Conservation (phyloP, 1,139 yeast species). For the Chernovozyma sophiae-reginae region DNA sequence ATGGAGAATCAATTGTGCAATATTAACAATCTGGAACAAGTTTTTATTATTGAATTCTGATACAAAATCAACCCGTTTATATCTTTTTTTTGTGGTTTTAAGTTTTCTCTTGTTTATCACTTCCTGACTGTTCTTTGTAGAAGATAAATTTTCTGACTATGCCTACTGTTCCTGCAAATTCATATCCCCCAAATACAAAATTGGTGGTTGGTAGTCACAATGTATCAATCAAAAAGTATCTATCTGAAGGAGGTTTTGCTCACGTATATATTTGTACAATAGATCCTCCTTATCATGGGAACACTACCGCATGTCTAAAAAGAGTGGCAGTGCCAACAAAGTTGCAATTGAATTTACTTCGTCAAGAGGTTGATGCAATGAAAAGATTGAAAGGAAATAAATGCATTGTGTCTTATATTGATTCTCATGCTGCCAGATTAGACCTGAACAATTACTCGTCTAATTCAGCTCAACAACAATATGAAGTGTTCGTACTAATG, state of each 20-base stretch:
- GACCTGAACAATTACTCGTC: constrained; percentile 1
- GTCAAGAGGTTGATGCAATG: constrained; percentile 85
- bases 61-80: too few species aligned
- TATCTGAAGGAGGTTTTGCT: constrained; percentile 78
- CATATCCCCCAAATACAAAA: constrained; percentile 58
- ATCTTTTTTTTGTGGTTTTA: too few species aligned
- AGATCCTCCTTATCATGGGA: constrained; percentile 46
- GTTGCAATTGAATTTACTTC: constrained; percentile 57
- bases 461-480: constrained; percentile 42
- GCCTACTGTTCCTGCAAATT: constrained; percentile 46
- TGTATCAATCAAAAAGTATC: constrained; percentile 53
- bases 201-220: constrained; percentile 64
- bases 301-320: constrained; percentile 62
- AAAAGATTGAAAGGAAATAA: constrained; percentile 70
- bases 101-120: too few species aligned
- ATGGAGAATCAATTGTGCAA: too few species aligned
- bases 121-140: too few species aligned
- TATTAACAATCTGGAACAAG: too few species aligned
- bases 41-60: too few species aligned
- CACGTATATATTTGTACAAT: constrained; percentile 66
- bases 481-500: constrained; percentile 90
- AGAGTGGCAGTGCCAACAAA: constrained; percentile 74
- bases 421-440: constrained; percentile 87
- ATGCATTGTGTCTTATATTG: constrained; percentile 83
- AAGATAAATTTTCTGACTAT: too few species aligned